Evolutionary conservation across 495 filamentous ascomycete species (phyloP).

Genomic region (Coniosporium apollinis): DNA sequence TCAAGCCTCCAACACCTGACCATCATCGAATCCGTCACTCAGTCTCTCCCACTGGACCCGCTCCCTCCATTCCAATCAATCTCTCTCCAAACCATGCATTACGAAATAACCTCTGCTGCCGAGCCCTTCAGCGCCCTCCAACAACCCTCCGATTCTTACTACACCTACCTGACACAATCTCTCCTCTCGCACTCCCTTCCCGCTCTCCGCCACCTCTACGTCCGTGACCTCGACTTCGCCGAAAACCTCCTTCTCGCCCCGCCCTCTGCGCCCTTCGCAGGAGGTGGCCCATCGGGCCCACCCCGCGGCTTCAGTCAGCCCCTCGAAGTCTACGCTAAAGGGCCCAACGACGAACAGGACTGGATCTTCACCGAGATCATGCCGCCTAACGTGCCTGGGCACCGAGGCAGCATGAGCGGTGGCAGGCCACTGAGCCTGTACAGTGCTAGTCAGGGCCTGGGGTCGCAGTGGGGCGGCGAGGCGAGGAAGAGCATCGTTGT

Average conservation of each 20-base stretch:
- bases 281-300: constrained; percentile 17
- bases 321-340: constrained; percentile 73
- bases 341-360: constrained; percentile 64
- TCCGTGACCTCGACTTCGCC: constrained; percentile 65
- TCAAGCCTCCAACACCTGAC: constrained; percentile 46
- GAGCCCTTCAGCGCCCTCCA: constrained; percentile 36
- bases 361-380: constrained; percentile 61
- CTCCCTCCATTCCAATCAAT: constrained; percentile 48
- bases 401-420: constrained; percentile 20
- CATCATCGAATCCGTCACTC: constrained; percentile 46
- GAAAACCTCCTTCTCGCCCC: constrained; percentile 54
- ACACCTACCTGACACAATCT: constrained; percentile 69
- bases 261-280: constrained; percentile 34
- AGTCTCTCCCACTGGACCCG: constrained; percentile 43
- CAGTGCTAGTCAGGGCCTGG: constrained; percentile 30
- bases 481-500: constrained; percentile 45
- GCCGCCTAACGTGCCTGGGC: constrained; percentile 25
- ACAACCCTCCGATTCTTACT: constrained; percentile 52
- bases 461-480: constrained; percentile 43
- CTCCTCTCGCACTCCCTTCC: constrained; percentile 62
- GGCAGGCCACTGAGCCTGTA: constrained; percentile 41
- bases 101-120: constrained; percentile 55
- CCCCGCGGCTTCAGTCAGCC: constrained; percentile 39
- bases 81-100: constrained; percentile 55
- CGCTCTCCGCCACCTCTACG: constrained; percentile 57